Base-by-base conservation (phyloP, 768 basidiomycete genomes). In the Cystofilobasidium macerans region DNA sequence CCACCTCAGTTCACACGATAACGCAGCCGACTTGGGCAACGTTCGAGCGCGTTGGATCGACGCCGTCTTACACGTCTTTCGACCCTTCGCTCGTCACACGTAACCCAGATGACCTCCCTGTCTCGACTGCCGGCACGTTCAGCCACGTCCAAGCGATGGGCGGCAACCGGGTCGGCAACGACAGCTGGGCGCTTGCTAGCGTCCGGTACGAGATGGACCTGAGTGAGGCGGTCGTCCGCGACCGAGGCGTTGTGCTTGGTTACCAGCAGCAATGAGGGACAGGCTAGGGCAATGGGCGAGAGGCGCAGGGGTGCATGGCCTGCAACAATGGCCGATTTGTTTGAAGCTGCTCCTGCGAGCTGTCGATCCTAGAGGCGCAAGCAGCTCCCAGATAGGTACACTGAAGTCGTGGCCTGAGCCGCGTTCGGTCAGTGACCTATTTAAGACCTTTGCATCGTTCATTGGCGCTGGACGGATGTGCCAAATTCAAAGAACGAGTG, bases 21-120 rank as follows among this genome's bases (percentile, higher is more conserved):
- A 88, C 86, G 0, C 90, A 93, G 71, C 85, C 91, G 0, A 86
- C 84, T 0, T 78, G 75, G 48, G 79, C 78, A 64, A 80, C 81
- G 18, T 84, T 85, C 83, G 85, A 86, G 69, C 76, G 76, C 1
- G 61, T 86, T 11, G 80, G 82, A 11, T 80, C 82, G 68, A 72
- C 77, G 0, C 72, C 72, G 0, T 77, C 75, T 20, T 80, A 69
- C 42, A 56, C 47, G 32, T 51, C 58, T 18, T 26, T 22, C 43
- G 14, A 30, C 3, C 61, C 61, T 8, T 32, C 30, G 5, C n/a
- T n/a, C 3, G 28, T 30, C 4, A 32, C 28, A 5, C 2, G 28
- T 30, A 32, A 24, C 24, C 48, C 28, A 7, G 45, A 47, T 22
- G 28, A 7, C 13, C 14, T 30, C 30, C 6, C 51, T 30, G n/a